A percentile compares a stretch with the other conserved stretches of the same genome.
phyloP scores from a whole-genome alignment of 1,284 basidiomycete genomes.

The Psilocybe mexicana region DNA sequence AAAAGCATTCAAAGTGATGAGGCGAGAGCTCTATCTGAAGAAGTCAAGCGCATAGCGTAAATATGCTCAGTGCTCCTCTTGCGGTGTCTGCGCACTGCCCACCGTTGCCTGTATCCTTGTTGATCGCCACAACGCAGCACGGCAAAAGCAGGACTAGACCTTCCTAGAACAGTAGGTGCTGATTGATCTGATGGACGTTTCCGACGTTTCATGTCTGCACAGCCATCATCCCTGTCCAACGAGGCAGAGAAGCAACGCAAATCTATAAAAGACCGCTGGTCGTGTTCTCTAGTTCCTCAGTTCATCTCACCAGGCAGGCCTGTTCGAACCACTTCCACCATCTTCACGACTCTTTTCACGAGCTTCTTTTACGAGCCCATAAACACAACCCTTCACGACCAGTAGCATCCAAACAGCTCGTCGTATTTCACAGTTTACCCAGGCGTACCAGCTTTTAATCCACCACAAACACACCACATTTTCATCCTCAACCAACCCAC shows the following conservation, averaged over 20 bases:
- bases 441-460: not conserved
- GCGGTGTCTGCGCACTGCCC: not conserved
- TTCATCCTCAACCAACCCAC: not conserved
- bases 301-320: conserved; percentile 34
- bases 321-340: conserved; percentile 27
- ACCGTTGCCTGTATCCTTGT: not conserved
- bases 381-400: conserved; percentile 5
- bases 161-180: conserved; percentile 6
- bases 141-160: not conserved
- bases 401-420: not conserved
- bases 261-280: conserved; percentile 16
- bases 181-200: conserved; percentile 11
- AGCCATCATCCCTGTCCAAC: conserved; percentile 13
- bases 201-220: conserved; percentile 9
- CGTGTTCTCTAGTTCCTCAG: conserved; percentile 3
- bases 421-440: conserved; percentile 1
- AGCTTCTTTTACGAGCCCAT: conserved; percentile 25
- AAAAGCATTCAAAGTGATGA: too few species aligned
- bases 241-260: not conserved
- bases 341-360: conserved; percentile 21
- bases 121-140: not conserved
- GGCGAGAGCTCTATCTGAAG: too few species aligned
- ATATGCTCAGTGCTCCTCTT: too few species aligned
- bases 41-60: too few species aligned
- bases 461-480: conserved; percentile 6